phyloP scores from a whole-genome alignment of 73 alveolate species.

The Uronychia setigera region DNA sequence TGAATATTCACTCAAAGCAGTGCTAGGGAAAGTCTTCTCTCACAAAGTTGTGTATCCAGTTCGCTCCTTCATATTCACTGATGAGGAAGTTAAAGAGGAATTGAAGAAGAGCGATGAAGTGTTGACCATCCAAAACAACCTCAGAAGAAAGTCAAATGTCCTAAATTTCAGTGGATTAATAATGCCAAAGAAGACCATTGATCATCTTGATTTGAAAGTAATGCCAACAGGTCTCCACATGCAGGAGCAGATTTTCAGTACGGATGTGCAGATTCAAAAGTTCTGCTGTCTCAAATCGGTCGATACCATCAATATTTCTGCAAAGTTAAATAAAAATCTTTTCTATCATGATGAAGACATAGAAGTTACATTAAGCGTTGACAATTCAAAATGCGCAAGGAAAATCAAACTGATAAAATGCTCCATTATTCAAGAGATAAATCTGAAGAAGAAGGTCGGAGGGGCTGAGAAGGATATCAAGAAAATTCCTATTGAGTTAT shows the following conservation, averaged over 20 bases:
- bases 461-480: background rate
- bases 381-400: background rate
- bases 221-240: background rate
- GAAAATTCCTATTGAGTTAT: background rate
- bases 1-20: background rate
- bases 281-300: background rate
- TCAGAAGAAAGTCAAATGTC: background rate
- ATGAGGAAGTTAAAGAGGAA: background rate
- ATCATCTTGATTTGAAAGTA: background rate
- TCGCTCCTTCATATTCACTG: background rate
- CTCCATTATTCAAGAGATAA: background rate
- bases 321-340: background rate
- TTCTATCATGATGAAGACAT: background rate
- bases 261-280: background rate
- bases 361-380: background rate
- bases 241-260: background rate
- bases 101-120: background rate
- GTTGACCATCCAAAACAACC: background rate
- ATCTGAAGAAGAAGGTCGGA: background rate
- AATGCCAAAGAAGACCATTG: background rate
- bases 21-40: background rate
- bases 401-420: background rate
- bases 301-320: background rate
- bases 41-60: background rate
- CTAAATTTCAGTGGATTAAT: background rate